These are phyloP conservation scores for Dioscorea alata DNA, from an alignment of 106 monocot species.

Conservation along the genomic window DNA sequence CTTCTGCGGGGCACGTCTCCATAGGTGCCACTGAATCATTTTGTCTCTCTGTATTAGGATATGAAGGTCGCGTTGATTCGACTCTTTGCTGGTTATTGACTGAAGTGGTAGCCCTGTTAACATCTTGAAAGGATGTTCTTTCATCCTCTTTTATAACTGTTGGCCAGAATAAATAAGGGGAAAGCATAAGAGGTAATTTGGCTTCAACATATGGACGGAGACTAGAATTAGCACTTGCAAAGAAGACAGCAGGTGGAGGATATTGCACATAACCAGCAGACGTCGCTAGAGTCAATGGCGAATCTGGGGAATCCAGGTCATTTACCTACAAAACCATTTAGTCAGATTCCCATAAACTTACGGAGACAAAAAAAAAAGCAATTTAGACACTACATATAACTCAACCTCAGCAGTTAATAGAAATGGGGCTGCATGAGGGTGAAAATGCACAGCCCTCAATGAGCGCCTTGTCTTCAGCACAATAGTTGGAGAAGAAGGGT, in stretches of 20 bases:
- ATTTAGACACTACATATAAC: not conserved
- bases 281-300: not conserved
- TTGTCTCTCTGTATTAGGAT: conserved; percentile 16
- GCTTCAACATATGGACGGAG: conserved; percentile 26
- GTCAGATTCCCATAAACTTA: not conserved
- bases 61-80: conserved; percentile 4
- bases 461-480: conserved; percentile 89
- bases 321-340: conserved; percentile 54
- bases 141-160: conserved; percentile 24
- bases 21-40: conserved; percentile 21
- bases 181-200: conserved; percentile 26
- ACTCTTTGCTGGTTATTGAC: conserved; percentile 20
- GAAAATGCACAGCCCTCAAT: conserved; percentile 96
- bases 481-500: conserved; percentile 58
- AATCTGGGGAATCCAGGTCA: conserved; percentile 54
- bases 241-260: conserved; percentile 65
- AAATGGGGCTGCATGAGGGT: conserved; percentile 86
- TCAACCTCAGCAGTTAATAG: conserved; percentile 88
- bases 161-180: conserved; percentile 36
- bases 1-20: conserved; percentile 37
- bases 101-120: conserved; percentile 5
- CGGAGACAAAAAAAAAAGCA: not conserved
- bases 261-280: conserved; percentile 10
- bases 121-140: conserved; percentile 17
- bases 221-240: conserved; percentile 39